A percentile compares a stretch with the other conserved stretches of the same genome.
phyloP scores from a whole-genome alignment of 768 basidiomycete species.

The Psilocybe sp. region DNA sequence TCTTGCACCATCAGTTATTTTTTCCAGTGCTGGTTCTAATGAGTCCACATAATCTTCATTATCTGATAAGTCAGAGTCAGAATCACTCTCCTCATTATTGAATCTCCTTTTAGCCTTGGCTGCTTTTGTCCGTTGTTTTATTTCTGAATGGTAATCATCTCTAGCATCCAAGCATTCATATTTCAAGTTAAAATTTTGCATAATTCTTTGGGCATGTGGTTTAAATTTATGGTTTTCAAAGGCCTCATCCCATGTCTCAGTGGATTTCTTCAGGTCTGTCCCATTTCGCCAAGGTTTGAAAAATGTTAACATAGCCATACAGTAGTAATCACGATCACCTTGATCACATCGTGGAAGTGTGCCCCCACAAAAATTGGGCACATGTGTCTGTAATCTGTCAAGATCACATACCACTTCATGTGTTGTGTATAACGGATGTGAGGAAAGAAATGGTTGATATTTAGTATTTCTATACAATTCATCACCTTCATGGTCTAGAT shows the following conservation, averaged over 20 bases:
- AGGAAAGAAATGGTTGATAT: conserved; percentile 9
- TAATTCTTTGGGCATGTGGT: conserved; percentile 12
- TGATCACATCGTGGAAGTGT: conserved; percentile 26
- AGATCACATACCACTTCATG: conserved; percentile 12
- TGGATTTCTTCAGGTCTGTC: conserved; percentile 17
- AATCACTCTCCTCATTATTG: not conserved
- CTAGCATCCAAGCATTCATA: conserved; percentile 32
- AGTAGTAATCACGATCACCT: conserved; percentile 28
- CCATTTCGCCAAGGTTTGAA: conserved; percentile 28
- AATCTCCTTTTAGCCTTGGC: not conserved
- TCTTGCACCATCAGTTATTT: not conserved
- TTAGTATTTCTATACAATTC: not conserved
- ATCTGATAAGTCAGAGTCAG: not conserved
- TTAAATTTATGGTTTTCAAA: conserved; percentile 17
- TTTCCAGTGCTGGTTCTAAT: not conserved
- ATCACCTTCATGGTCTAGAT: too few relatives aligned
- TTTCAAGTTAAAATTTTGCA: conserved; percentile 25
- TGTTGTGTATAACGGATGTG: conserved; percentile 13
- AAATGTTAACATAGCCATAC: conserved; percentile 25
- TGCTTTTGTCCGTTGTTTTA: not conserved
- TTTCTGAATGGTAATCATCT: conserved; percentile 23
- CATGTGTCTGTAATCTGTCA: not conserved
- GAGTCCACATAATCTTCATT: not conserved
- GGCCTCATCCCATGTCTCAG: conserved; percentile 22
- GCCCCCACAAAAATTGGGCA: conserved; percentile 29